Evolutionary conservation across 352 stramenopile genomes (phyloP), one percentile per base, ranked within the genome.

Genomic region (Globisporangium acanthophoron): DNA sequence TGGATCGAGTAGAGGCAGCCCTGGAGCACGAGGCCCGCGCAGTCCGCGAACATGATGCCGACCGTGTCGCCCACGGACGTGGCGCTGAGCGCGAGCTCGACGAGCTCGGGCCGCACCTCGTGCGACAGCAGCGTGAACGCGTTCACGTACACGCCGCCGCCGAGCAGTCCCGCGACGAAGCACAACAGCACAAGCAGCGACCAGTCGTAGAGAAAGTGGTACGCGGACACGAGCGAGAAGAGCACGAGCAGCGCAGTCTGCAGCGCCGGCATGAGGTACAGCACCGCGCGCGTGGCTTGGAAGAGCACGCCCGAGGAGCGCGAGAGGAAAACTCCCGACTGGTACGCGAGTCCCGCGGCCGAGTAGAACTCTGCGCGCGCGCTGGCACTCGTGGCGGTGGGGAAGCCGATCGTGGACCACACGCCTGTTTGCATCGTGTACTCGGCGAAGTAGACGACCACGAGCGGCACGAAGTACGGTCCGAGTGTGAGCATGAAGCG

Each of bases 371-470:
- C 62, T 41, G 89, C 68, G 33, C 92, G 85, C 8, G 91, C 80
- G 0, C 65, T 61, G 37, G 74, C 66, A 62, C 74, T 83, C 27
- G 77, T 54, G n/a, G 50, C 70, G 0, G 97, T 83, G 1, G 94
- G 94, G 63, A 98, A 98, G 9, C 94, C 92, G 64, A 98, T 97
- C 12, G 92, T 79, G 15, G 88, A 94, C 94, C 94, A 98, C 13
- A 96, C 87, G 29, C 92, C 94, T 1, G 85, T 91, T 70, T 98
- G 91, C 67, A 98, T 91, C 5, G 88, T 90, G 71, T 98, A 98
- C 66, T 98, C 94, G 9, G 92, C 85, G 40, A 94, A 88, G 67
- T 98, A 98, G 5, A 98, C 93, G 35, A 89, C 73, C 45, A 94
- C 85, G 11, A 98, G 66, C 7, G 92, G 90, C 21, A 97, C 69